Evolutionary conservation across 768 basidiomycete genomes (phyloP).

Genomic region (Termitomyces sp.): DNA sequence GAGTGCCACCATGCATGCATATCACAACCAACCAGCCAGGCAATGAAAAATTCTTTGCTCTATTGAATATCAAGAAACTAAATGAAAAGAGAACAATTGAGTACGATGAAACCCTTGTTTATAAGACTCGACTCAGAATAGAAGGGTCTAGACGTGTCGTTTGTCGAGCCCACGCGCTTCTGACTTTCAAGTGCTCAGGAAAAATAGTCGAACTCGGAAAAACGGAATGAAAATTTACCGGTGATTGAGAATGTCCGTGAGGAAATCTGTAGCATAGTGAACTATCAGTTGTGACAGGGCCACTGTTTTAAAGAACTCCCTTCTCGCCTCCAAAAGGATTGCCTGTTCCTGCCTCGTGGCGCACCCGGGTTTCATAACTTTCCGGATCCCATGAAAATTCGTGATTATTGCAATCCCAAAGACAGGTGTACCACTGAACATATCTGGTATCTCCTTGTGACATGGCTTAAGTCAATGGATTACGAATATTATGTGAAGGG

Average conservation of each 20-base stretch:
- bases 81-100: background rate
- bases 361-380: background rate
- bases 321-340: background rate
- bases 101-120: background rate
- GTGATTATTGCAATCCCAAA: background rate
- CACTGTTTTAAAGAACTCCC: background rate
- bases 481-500: background rate
- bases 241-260: background rate
- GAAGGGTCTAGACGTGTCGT: background rate
- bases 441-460: background rate
- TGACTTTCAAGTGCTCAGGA: background rate
- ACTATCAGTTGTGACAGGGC: background rate
- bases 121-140: no score
- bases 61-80: background rate
- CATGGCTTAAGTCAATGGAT: background rate
- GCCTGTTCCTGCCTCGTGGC: background rate
- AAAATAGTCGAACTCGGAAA: background rate
- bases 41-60: background rate
- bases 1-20: no score
- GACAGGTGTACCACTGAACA: background rate
- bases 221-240: background rate
- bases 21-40: background rate
- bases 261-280: background rate
- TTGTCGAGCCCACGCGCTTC: background rate
- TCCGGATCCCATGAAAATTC: background rate